Evolutionary conservation across 192 early-diverging fungal species (phyloP), one percentile per base, ranked within the genome.

Genomic region (Gigaspora rosea): DNA sequence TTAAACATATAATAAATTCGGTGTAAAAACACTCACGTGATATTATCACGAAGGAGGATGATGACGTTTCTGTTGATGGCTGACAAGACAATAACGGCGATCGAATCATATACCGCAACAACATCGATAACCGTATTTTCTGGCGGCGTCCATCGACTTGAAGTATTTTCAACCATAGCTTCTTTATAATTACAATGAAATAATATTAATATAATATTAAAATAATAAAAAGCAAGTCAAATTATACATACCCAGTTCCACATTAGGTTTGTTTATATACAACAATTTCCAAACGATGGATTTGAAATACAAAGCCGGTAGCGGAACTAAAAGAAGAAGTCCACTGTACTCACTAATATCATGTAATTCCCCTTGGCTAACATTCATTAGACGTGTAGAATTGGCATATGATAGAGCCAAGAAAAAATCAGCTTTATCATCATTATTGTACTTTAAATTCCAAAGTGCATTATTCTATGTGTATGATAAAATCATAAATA

Each of bases 271-370:
- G n/a, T n/a, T 71, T 16, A 18, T 22, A 47, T 36, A 71, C 35
- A 36, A 71, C 52, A 51, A 71, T 27, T 52, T 20, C 20, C 18
- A 33, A 33, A 18, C 70, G 48, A 56, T 71, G 70, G 22, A 71
- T 57, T 56, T 71, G 70, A 41, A 65, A 4, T 46, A 65, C 16
- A 65, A 16, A 65, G 8, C 63, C 63, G 15, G 63, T 9, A 15
- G 15, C 32, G 15, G 27, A 33, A 32, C 18, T 41, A 7, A 65
- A 41, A 33, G 63, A 65, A 32, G 63, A 51, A 71, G 27, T 8
- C 70, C 70, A 41, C 70, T 71, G 8, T 36, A 22, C 2, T 71
- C 70, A n/a, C 70, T 71, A 56, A 71, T 54, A 41, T 71, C 70
- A 71, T 71, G 11, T 13, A 71, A 33, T 71, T 56, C 51, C 3